Evolutionary conservation across 495 filamentous ascomycete genomes (phyloP).

Genomic region (Xylaria palmicola): DNA sequence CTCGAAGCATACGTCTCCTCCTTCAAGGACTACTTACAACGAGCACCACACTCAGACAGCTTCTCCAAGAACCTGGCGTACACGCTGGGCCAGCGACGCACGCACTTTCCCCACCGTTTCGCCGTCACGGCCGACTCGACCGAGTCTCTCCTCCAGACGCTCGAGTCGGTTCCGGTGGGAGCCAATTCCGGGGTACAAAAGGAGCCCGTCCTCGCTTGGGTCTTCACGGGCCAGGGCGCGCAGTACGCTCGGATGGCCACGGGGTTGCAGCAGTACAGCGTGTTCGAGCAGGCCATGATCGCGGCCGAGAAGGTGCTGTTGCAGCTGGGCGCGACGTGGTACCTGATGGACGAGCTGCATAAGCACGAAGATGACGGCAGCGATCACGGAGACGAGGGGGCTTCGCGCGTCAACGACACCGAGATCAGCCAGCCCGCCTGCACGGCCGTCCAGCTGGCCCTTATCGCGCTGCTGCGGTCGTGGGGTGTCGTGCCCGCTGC

Average conservation of each 20-base stretch:
- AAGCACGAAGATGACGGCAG: slow-evolving; percentile 37
- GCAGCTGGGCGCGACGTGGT: neutral
- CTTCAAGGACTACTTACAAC: too few species aligned
- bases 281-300: slow-evolving; percentile 11
- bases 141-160: too few species aligned
- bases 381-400: slow-evolving; percentile 30
- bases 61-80: too few species aligned
- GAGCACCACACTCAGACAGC: too few species aligned
- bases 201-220: too few species aligned
- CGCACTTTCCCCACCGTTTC: too few species aligned
- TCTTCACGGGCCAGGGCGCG: slow-evolving; percentile 33
- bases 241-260: slow-evolving; percentile 46
- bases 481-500: slow-evolving; percentile 42
- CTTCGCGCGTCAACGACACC: slow-evolving; percentile 21
- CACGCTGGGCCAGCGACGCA: too few species aligned
- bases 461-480: slow-evolving; percentile 46
- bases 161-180: too few species aligned
- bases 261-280: slow-evolving; percentile 25
- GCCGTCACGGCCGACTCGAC: too few species aligned
- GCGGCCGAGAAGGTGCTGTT: neutral
- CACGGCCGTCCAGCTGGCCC: slow-evolving; percentile 44
- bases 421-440: slow-evolving; percentile 39
- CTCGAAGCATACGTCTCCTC: too few species aligned
- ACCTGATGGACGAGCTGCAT: neutral
- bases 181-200: too few species aligned